A percentile compares a stretch with the other conserved stretches of the same genome.
Evolutionary conservation across 1,284 basidiomycete genomes (phyloP).

Genomic region (Athelia psychrophila): DNA sequence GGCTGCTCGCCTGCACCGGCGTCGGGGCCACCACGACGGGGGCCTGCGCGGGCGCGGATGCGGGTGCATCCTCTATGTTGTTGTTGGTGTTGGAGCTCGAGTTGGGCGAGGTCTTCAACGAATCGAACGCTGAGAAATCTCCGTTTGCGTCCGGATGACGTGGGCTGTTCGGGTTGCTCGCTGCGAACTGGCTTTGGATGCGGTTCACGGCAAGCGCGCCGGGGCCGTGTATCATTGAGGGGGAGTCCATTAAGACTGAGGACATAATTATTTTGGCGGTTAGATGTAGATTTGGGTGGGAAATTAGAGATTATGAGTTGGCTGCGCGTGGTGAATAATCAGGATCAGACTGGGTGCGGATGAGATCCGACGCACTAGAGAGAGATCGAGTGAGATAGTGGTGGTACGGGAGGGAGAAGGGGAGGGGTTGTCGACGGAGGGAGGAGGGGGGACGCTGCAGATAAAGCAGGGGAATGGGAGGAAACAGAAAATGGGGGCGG

Average conservation of each 20-base stretch:
- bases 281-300: too few relatives aligned
- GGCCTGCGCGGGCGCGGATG: conserved; percentile 7
- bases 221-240: conserved; percentile 42
- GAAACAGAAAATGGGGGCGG: conserved; percentile 69
- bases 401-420: conserved; percentile 10
- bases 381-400: background rate
- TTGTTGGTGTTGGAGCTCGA: conserved; percentile 12
- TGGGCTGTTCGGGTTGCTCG: conserved; percentile 3
- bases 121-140: conserved; percentile 25
- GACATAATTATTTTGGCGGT: conserved; percentile 27
- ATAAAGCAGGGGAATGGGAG: conserved; percentile 68
- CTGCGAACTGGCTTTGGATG: conserved; percentile 33
- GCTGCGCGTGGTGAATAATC: too few relatives aligned
- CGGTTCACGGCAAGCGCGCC: conserved; percentile 35
- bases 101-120: conserved; percentile 22
- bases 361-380: too few relatives aligned
- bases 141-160: conserved; percentile 14
- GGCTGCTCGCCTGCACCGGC: conserved; percentile 9
- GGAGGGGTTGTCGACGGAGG: conserved; percentile 5
- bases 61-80: background rate
- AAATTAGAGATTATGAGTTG: too few relatives aligned
- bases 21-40: conserved; percentile 2
- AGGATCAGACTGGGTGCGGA: background rate
- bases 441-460: conserved; percentile 48
- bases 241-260: conserved; percentile 42